Evolutionary conservation across 306 rosid genomes (phyloP).

Genomic region (Vachellia collinsii): DNA sequence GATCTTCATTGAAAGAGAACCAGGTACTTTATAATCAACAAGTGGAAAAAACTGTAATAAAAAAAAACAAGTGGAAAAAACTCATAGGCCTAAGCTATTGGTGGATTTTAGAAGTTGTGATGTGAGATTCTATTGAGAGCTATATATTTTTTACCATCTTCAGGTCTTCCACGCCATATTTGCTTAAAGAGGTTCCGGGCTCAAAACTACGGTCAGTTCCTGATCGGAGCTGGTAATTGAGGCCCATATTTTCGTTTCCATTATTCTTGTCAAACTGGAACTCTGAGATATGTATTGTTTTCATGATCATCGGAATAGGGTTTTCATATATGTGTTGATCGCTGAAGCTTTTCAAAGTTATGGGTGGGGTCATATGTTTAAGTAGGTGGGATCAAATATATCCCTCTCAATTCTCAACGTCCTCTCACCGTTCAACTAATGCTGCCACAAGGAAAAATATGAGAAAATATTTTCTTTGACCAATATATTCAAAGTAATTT

Average conservation of each 20-base stretch:
- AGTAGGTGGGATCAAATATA: background rate
- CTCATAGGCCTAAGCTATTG: background rate
- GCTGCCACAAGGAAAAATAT: background rate
- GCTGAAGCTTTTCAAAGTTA: background rate
- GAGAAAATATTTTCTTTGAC: background rate
- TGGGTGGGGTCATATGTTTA: background rate
- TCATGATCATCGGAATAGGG: background rate
- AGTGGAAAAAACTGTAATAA: background rate
- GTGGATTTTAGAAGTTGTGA: background rate
- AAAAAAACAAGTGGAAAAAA: too few relatives aligned
- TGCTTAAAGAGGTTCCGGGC: background rate
- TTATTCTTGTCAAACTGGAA: background rate
- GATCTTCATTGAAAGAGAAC: background rate
- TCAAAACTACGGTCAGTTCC: background rate
- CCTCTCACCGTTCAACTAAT: background rate
- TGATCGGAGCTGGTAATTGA: background rate
- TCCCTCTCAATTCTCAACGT: background rate
- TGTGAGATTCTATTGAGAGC: background rate
- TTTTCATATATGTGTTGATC: background rate
- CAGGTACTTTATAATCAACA: background rate
- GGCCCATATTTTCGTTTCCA: background rate
- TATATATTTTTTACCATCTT: background rate
- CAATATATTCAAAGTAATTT: background rate
- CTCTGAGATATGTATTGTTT: background rate
- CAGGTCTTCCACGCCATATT: constrained; percentile 3